phyloP scores from a whole-genome alignment of 257 asterid species.

The Orobanche coerulescens region DNA sequence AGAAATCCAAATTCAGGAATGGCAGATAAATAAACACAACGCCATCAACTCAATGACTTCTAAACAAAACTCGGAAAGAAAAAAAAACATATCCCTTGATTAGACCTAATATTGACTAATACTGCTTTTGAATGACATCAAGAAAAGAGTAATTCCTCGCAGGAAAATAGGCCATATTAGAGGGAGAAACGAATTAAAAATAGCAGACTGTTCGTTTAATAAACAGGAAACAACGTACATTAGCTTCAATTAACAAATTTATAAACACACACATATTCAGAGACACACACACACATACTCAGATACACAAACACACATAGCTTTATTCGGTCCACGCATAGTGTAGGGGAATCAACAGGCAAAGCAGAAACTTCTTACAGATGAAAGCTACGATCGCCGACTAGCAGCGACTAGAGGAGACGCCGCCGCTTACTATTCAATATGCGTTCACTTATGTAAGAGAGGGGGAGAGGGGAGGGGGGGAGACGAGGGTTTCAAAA shows the following conservation, averaged over 20 bases:
- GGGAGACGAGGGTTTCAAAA: constrained; percentile 30
- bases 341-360: background rate
- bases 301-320: background rate
- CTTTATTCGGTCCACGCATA: background rate
- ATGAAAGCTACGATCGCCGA: constrained; percentile 28
- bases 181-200: background rate
- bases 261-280: background rate
- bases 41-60: background rate
- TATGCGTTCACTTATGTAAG: background rate
- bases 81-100: background rate
- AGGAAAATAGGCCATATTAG: too few species aligned
- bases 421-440: constrained; percentile 26
- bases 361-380: constrained; percentile 20
- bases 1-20: background rate
- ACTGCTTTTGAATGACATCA: too few species aligned
- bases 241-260: constrained; percentile 1
- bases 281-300: background rate
- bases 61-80: background rate
- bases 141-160: background rate
- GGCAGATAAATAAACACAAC: background rate
- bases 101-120: background rate
- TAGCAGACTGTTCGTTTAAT: background rate
- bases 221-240: background rate
- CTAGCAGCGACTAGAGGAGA: constrained; percentile 33
- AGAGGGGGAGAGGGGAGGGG: background rate